These are phyloP conservation scores for Ambrosiella cleistominuta DNA, from an alignment of 2,329 filamentous ascomycete species.

Conservation along the genomic window DNA sequence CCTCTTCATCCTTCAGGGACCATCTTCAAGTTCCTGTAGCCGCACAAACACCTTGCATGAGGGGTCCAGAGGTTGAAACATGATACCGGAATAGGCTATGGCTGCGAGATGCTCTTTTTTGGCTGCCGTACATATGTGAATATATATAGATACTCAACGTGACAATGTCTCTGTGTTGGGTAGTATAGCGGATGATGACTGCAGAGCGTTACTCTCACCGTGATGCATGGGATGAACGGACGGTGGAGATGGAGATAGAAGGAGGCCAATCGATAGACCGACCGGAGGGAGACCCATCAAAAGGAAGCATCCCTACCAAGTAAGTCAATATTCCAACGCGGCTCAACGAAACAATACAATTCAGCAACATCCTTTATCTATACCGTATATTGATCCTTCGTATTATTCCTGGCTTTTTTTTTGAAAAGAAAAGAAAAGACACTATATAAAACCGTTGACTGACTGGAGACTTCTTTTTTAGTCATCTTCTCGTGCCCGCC, in stretches of 20 bases:
- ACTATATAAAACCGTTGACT: not conserved
- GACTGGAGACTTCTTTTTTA: not conserved
- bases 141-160: not conserved
- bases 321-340: too few relatives aligned
- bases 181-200: not conserved
- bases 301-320: not conserved
- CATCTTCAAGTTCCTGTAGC: too few relatives aligned
- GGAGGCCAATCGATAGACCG: not conserved
- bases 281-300: not conserved
- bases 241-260: not conserved
- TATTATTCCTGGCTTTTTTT: not conserved
- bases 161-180: not conserved
- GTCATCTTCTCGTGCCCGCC: not conserved
- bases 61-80: too few relatives aligned
- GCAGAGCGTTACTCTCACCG: not conserved
- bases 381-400: too few relatives aligned
- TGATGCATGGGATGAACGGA: not conserved
- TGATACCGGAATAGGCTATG: too few relatives aligned
- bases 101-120: too few relatives aligned
- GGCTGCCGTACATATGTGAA: not conserved
- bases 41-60: too few relatives aligned
- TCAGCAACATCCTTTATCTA: too few relatives aligned
- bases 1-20: too few relatives aligned
- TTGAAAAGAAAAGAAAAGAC: not conserved
- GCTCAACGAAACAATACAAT: too few relatives aligned